Percentiles rank a stretch among this genome's conserved stretches.
Conservation (phyloP, 2,329 filamentous ascomycete species). For the Colletotrichum salicis region DNA sequence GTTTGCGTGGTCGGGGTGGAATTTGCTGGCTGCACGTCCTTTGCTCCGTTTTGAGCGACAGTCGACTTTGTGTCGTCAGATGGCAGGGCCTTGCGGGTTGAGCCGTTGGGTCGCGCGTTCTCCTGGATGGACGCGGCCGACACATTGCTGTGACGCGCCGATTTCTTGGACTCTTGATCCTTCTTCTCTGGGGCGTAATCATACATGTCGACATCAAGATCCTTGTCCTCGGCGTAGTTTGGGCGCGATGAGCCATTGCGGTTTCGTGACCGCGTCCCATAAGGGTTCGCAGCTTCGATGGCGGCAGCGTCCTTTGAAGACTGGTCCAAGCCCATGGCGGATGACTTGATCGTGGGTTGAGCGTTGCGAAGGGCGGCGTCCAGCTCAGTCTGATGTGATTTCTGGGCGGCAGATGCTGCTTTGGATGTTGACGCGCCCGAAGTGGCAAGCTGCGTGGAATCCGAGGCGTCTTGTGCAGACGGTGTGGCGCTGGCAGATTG, state of each 20-base stretch:
- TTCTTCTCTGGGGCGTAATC: slow-evolving; percentile 72
- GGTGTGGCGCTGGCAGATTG: slow-evolving; percentile 37
- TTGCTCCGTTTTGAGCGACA: slow-evolving; percentile 49
- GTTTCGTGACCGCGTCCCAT: slow-evolving; percentile 95
- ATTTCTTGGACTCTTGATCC: slow-evolving; percentile 68
- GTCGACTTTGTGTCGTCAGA: slow-evolving; percentile 52
- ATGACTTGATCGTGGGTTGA: slow-evolving; percentile 60
- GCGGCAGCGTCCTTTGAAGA: slow-evolving; percentile 59
- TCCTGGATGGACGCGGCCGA: slow-evolving; percentile 51
- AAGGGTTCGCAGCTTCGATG: slow-evolving; percentile 71
- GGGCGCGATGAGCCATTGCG: slow-evolving; percentile 81
- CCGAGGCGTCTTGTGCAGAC: slow-evolving; percentile 32
- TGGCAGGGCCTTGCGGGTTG: slow-evolving; percentile 53
- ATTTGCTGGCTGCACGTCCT: slow-evolving; percentile 46
- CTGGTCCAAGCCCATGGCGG: slow-evolving; percentile 56
- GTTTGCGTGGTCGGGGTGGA: slow-evolving; percentile 43
- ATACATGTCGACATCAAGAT: slow-evolving; percentile 86
- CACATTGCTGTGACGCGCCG: slow-evolving; percentile 58
- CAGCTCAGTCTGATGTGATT: slow-evolving; percentile 47
- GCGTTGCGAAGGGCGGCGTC: slow-evolving; percentile 45
- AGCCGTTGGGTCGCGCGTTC: slow-evolving; percentile 44
- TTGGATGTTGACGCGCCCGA: slow-evolving; percentile 30
- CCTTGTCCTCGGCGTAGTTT: slow-evolving; percentile 96
- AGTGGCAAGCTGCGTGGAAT: slow-evolving; percentile 31
- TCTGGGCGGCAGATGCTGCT: slow-evolving; percentile 22